Conservation (phyloP, 2,329 filamentous ascomycete species). For the Ophiostoma novo-ulmi region DNA sequence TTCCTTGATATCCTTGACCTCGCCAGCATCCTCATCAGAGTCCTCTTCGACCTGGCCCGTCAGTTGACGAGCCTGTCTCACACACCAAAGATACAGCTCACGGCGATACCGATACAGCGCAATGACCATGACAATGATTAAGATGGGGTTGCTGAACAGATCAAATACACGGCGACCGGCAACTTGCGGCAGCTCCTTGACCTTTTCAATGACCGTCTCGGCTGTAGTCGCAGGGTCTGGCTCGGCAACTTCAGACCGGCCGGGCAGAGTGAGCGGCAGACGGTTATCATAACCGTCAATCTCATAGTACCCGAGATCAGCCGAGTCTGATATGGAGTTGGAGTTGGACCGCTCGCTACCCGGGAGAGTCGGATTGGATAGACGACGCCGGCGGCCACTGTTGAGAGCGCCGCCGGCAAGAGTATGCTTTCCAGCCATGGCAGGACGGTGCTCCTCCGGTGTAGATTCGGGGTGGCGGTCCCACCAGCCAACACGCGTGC, state of each 20-base stretch:
- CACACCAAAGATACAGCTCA: slow-evolving; percentile 20
- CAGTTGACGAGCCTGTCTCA: background rate
- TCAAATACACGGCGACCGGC: slow-evolving; percentile 49
- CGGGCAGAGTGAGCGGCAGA: slow-evolving; percentile 26
- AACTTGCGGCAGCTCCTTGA: slow-evolving; percentile 48
- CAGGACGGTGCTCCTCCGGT: slow-evolving; percentile 50
- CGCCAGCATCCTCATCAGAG: background rate
- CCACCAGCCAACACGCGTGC: slow-evolving; percentile 28
- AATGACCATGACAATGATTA: slow-evolving; percentile 43
- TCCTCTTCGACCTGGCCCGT: background rate
- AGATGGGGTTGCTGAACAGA: slow-evolving; percentile 51
- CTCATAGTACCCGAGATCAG: background rate
- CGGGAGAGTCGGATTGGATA: slow-evolving; percentile 21
- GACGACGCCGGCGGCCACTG: slow-evolving; percentile 4
- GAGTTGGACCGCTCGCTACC: slow-evolving; percentile 11
- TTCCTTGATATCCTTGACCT: no score
- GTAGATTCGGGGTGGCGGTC: slow-evolving; percentile 27
- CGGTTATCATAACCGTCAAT: slow-evolving; percentile 6
- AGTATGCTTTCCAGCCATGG: slow-evolving; percentile 66
- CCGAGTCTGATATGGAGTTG: background rate
- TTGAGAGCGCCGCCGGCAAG: slow-evolving; percentile 33
- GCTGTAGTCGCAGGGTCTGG: slow-evolving; percentile 27
- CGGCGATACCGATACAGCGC: slow-evolving; percentile 36
- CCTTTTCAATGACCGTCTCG: slow-evolving; percentile 42
- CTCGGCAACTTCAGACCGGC: slow-evolving; percentile 29